These are phyloP conservation scores for Aspergillus fumigatiaffinis DNA, from an alignment of 2,329 filamentous ascomycete genomes.

Conservation along the genomic window DNA sequence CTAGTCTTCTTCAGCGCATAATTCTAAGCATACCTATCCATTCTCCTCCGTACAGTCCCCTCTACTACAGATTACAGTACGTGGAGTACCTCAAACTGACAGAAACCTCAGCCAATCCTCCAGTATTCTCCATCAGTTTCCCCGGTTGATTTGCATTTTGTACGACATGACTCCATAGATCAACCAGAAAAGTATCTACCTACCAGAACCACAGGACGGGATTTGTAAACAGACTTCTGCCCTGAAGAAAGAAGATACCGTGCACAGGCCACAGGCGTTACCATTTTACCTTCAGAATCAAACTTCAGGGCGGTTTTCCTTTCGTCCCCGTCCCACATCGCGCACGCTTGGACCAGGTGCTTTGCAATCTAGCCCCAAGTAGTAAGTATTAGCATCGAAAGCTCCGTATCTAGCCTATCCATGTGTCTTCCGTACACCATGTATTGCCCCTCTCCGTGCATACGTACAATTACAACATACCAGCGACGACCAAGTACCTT, in stretches of 20 bases:
- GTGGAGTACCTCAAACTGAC: background rate
- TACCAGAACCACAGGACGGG: background rate
- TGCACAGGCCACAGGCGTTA: background rate
- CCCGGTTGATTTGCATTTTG: background rate
- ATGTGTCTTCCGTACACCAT: background rate
- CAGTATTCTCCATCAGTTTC: background rate
- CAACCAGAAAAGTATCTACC: background rate
- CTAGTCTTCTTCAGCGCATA: background rate
- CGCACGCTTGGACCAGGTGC: conserved; percentile 10
- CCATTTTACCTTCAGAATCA: background rate
- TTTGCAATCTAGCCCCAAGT: background rate
- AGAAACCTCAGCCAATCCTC: background rate
- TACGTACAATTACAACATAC: background rate
- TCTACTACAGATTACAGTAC: background rate
- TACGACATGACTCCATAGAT: background rate
- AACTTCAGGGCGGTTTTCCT: conserved; percentile 5
- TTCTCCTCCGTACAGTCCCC: background rate
- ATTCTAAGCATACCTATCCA: background rate
- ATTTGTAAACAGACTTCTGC: background rate
- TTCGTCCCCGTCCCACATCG: conserved; percentile 9
- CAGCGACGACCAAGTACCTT: background rate
- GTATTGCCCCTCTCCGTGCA: background rate
- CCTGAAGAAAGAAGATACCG: background rate
- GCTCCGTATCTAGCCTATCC: background rate
- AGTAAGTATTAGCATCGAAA: background rate